phyloP scores from a whole-genome alignment of 2,329 filamentous ascomycete species.

The Neofusicoccum laricinum region DNA sequence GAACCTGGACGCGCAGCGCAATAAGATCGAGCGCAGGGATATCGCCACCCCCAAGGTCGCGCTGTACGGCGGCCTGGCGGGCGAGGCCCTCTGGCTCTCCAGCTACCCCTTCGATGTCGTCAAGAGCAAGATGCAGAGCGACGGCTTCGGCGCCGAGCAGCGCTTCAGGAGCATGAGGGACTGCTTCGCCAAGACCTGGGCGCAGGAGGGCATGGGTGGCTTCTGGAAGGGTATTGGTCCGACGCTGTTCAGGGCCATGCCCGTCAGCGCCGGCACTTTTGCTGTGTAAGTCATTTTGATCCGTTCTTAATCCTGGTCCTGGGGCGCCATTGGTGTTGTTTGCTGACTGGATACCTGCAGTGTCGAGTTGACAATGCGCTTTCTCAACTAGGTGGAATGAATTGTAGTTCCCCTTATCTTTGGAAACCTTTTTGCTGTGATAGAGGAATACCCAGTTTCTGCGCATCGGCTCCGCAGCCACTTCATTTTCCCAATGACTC shows the following conservation, averaged over 20 bases:
- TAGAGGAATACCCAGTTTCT: slow-evolving; percentile 10
- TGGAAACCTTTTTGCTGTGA: background rate
- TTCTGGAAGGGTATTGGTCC: slow-evolving; percentile 96
- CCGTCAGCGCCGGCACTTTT: slow-evolving; percentile 96
- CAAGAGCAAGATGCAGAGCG: slow-evolving; percentile 99
- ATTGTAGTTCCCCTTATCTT: background rate
- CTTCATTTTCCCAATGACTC: background rate
- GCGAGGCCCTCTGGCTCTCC: slow-evolving; percentile 87
- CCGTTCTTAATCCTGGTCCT: background rate
- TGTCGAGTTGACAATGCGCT: slow-evolving; percentile 34
- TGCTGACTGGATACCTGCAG: slow-evolving; percentile 18
- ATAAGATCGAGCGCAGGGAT: slow-evolving; percentile 70
- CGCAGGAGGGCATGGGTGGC: slow-evolving; percentile 70
- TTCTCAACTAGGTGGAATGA: slow-evolving; percentile 31
- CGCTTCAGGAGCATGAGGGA: slow-evolving; percentile 80
- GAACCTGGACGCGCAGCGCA: slow-evolving; percentile 80
- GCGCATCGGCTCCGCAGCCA: background rate
- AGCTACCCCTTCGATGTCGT: slow-evolving; percentile 96
- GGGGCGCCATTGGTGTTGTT: background rate
- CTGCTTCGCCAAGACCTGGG: slow-evolving; percentile 82
- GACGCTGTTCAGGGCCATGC: slow-evolving; percentile 91
- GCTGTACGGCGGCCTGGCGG: slow-evolving; percentile 86
- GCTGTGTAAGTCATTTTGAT: slow-evolving; percentile 56
- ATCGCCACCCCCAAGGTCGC: slow-evolving; percentile 84
- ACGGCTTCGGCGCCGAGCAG: slow-evolving; percentile 74